Evolutionary conservation across 1,284 basidiomycete genomes (phyloP).

Genomic region (Vanrija sp.): DNA sequence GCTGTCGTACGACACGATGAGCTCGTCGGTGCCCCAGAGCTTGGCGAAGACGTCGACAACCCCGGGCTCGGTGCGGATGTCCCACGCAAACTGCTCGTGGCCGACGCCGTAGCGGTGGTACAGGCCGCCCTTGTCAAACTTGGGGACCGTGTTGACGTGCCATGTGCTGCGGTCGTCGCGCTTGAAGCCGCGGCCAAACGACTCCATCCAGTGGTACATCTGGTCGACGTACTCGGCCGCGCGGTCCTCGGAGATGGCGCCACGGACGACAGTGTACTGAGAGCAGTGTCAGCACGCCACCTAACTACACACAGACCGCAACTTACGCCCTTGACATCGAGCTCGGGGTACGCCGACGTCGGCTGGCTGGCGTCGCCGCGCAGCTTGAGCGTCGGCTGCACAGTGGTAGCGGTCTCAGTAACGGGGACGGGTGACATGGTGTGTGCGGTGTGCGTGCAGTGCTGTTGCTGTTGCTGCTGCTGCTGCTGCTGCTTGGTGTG

Average conservation of each 20-base stretch:
- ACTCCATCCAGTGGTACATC: constrained; percentile 44
- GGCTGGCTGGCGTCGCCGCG: constrained; percentile 16
- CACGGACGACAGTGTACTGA: constrained; percentile 43
- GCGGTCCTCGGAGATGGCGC: constrained; percentile 33
- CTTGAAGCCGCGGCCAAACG: constrained; percentile 45
- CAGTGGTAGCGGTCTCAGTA: constrained; percentile 1
- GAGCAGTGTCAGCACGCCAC: neutral
- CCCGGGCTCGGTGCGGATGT: constrained; percentile 43
- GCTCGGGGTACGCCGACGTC: constrained; percentile 21
- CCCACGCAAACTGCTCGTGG: constrained; percentile 50
- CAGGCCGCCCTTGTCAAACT: constrained; percentile 38
- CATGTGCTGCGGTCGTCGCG: constrained; percentile 44
- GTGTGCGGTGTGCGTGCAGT: no score
- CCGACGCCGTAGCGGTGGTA: constrained; percentile 39
- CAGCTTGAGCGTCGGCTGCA: constrained; percentile 20
- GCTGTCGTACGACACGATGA: constrained; percentile 44
- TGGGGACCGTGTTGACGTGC: constrained; percentile 40
- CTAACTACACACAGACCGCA: neutral
- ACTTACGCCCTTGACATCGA: constrained; percentile 31
- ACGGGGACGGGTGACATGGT: no score
- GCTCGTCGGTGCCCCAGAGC: constrained; percentile 48
- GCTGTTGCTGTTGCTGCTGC: no score
- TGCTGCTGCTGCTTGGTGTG: no score
- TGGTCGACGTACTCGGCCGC: constrained; percentile 38
- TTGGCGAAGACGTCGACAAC: constrained; percentile 43